These are phyloP conservation scores for Rhodotorula sp. DNA, from an alignment of 1,284 basidiomycete genomes.

Conservation along the genomic window DNA sequence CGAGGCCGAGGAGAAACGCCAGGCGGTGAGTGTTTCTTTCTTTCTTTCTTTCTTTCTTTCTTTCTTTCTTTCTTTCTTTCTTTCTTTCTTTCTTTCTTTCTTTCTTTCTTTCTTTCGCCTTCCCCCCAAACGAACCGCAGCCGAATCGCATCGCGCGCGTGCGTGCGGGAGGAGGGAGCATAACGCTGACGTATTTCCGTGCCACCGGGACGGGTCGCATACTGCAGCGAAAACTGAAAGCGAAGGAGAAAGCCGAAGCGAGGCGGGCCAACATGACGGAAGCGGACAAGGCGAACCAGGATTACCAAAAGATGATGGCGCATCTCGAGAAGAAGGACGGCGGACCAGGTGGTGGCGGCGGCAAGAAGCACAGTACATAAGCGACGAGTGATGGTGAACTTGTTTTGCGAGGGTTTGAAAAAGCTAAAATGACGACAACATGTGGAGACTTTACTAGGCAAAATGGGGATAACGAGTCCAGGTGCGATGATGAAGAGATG, in stretches of 20 bases:
- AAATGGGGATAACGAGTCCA: background rate
- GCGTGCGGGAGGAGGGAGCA: no score
- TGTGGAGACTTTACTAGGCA: background rate
- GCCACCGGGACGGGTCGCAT: no score
- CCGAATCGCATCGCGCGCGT: no score
- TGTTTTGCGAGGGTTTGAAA: background rate
- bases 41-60: no score
- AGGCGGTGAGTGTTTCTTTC: conserved; percentile 15
- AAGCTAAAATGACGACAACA: conserved; percentile 1
- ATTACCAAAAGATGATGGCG: conserved; percentile 18
- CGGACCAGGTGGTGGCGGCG: no score
- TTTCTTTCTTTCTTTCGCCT: no score
- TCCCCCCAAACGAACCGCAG: no score
- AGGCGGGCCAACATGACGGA: conserved; percentile 21
- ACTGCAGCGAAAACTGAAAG: conserved; percentile 20
- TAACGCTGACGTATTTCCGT: no score
- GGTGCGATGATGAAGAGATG: background rate
- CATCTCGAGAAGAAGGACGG: conserved; percentile 22
- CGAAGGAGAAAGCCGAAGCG: conserved; percentile 15
- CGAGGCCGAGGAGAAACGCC: conserved; percentile 33
- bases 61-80: no score
- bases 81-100: no score
- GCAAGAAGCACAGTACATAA: background rate
- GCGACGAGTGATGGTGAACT: background rate
- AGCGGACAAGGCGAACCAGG: conserved; percentile 18